Evolutionary conservation across 768 basidiomycete genomes (phyloP).

Genomic region (Plicaturopsis crispa): DNA sequence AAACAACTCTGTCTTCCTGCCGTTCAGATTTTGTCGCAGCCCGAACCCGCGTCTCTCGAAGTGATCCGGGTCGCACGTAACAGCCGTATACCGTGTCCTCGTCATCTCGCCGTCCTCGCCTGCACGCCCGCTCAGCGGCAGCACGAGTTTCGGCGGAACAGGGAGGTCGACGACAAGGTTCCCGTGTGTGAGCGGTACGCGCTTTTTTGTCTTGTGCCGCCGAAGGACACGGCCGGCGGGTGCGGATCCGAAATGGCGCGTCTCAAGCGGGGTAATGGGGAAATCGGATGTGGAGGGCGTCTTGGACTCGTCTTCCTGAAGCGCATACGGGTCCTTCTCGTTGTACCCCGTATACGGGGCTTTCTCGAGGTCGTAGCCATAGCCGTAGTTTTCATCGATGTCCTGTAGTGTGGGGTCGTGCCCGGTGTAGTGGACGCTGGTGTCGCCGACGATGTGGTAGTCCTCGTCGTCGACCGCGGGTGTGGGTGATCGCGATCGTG

Average conservation of each 20-base stretch:
- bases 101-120: constrained; percentile 72
- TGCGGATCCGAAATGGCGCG: constrained; percentile 83
- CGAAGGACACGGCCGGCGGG: constrained; percentile 73
- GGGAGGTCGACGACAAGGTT: constrained; percentile 81
- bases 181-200: constrained; percentile 79
- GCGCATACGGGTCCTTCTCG: constrained; percentile 1
- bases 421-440: constrained; percentile 49
- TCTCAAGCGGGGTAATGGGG: constrained; percentile 50
- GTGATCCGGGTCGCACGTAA: constrained; percentile 91
- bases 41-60: constrained; percentile 81
- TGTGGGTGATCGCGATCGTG: constrained; percentile 71
- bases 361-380: constrained; percentile 17
- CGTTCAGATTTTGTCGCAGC: constrained; percentile 74
- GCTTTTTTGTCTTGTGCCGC: constrained; percentile 67
- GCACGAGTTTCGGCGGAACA: constrained; percentile 77
- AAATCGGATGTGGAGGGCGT: constrained; percentile 23
- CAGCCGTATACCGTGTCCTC: constrained; percentile 75
- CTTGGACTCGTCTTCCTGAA: constrained; percentile 4
- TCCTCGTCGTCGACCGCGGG: constrained; percentile 70
- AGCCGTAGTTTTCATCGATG: constrained; percentile 3
- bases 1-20: constrained; percentile 82
- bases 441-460: constrained; percentile 50
- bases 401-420: constrained; percentile 14
- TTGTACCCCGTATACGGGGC: constrained; percentile 10
- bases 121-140: constrained; percentile 63